A percentile compares a stretch with the other conserved stretches of the same genome.
These are phyloP conservation scores for Sclerotinia sclerotiorum DNA, from an alignment of 2,329 filamentous ascomycete species.

Conservation along the genomic window DNA sequence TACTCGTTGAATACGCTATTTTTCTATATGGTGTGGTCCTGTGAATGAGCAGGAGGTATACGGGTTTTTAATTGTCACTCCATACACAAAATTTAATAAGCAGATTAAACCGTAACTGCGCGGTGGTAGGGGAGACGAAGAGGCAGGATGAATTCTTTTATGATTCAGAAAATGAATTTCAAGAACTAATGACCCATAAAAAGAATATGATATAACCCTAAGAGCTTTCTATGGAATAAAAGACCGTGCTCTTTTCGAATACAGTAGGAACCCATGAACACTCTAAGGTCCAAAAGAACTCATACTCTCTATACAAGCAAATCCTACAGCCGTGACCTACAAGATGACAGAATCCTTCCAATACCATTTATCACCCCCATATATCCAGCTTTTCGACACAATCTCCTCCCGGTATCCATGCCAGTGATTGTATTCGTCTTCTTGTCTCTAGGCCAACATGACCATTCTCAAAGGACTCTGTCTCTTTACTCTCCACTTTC, in stretches of 20 bases:
- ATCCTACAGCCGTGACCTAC: not conserved
- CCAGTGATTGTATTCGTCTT: too few species aligned
- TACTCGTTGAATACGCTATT: not conserved
- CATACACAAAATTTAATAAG: too few species aligned
- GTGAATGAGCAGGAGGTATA: not conserved
- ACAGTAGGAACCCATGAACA: not conserved
- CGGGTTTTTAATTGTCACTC: too few species aligned
- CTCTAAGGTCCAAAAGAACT: not conserved
- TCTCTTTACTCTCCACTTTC: not conserved
- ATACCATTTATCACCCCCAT: too few species aligned
- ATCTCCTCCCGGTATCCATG: not conserved
- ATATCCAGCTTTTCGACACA: too few species aligned
- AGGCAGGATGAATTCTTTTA: too few species aligned
- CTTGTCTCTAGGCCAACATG: not conserved
- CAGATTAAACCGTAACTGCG: not conserved
- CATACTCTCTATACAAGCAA: not conserved
- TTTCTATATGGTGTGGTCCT: not conserved
- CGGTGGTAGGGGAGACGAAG: not conserved
- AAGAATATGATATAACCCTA: too few species aligned
- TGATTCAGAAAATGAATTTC: not conserved
- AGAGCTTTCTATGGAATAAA: not conserved
- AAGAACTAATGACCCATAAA: too few species aligned
- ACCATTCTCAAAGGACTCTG: not conserved
- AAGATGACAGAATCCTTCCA: not conserved
- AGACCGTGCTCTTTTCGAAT: not conserved